Evolutionary conservation across 257 asterid species (phyloP).

Genomic region (Capsicum rhomboideum): DNA sequence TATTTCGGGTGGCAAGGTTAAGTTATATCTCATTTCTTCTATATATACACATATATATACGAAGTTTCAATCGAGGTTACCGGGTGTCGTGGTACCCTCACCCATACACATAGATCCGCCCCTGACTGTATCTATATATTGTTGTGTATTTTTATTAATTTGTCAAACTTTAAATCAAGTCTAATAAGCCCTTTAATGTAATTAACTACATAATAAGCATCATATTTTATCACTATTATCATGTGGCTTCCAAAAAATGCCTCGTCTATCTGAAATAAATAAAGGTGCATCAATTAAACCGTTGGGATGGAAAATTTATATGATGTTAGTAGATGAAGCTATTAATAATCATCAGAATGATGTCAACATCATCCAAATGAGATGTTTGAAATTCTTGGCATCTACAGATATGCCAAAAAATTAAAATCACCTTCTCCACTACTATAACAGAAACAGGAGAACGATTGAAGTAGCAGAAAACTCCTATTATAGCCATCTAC

Average conservation of each 20-base stretch:
- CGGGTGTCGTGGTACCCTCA: too few relatives aligned
- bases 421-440: neutral
- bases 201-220: neutral
- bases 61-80: too few relatives aligned
- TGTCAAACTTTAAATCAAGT: neutral
- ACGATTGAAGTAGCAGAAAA: neutral
- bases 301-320: neutral
- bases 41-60: too few relatives aligned
- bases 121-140: neutral
- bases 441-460: neutral
- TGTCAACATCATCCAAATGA: neutral
- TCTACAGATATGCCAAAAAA: neutral
- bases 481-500: neutral
- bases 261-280: too few relatives aligned
- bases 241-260: neutral
- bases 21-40: too few relatives aligned
- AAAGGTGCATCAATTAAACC: too few relatives aligned
- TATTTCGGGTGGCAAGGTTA: too few relatives aligned
- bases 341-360: neutral
- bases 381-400: neutral
- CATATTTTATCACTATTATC: neutral
- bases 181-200: neutral
- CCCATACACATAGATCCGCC: too few relatives aligned
- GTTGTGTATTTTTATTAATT: too few relatives aligned
- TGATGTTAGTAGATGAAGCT: neutral